Base-by-base conservation (phyloP, 805 yeast species). In the Metschnikowia santaceciliae region DNA sequence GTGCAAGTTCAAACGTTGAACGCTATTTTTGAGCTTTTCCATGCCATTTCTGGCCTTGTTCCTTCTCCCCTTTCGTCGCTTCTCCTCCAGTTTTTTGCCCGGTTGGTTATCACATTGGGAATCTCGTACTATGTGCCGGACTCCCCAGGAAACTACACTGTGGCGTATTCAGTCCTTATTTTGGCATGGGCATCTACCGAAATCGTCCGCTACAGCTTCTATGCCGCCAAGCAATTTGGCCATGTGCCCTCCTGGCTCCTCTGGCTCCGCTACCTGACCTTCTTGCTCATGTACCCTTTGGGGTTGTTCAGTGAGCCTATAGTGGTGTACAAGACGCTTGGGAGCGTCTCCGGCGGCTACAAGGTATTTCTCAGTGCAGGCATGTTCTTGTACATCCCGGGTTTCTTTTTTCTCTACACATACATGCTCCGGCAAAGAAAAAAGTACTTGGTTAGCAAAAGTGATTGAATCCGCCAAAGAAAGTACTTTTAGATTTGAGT, bases 131-230 rank as follows among this genome's bases (percentile, higher is more conserved):
- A 48, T 10, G 55, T 62, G n/a, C 74, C 74, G 14, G 40, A 58
- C 3, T 59, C 66, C 17, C 63, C 66, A 1, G 74, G 68, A 1
- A 68, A 68, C 57, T 67, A 47, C 45, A 36, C 52, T 17, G 10
- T 15, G 4, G 61, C 61, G 3, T 68, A 60, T 40, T 53, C 61
- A 3, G 61, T 56, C 3, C 55, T 68, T 17, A 42, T 56, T 2
- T 30, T 63, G 39, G 71, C 71, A 4, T 69, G 74, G 74, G 49
- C 66, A 32, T 11, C 54, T 2, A 61, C 67, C 2, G 74, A 69
- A 47, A 49, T 69, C 39, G 58, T 65, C 3, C 53, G 71, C 34
- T 69, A 69, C 53, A 60, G 60, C 1, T 68, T 58, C 51, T 68
- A 66, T 46, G 57, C 56, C 3, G 42, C 55, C 39, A 68, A 69